Conservation (phyloP, 2,329 filamentous ascomycete species). For the Pseudogymnoascus sp. region DNA sequence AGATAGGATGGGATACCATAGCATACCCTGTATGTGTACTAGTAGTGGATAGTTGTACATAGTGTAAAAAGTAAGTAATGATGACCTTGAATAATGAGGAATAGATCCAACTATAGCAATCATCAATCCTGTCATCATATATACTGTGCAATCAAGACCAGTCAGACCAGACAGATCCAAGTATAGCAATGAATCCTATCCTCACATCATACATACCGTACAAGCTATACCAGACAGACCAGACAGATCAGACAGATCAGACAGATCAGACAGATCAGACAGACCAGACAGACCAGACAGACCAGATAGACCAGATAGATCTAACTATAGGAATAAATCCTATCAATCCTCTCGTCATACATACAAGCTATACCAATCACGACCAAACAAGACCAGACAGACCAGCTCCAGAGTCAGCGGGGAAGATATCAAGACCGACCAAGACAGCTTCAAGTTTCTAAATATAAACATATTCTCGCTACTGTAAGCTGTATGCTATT, state of each 20-base stretch:
- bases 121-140: no score
- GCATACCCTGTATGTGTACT: neutral
- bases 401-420: neutral
- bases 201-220: no score
- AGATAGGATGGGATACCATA: no score
- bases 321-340: no score
- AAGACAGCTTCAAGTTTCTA: neutral
- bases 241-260: no score
- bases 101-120: neutral
- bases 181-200: no score
- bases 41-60: neutral
- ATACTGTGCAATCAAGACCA: neutral
- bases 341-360: no score
- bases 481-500: neutral
- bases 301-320: no score
- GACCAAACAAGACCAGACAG: neutral
- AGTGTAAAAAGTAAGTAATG: conserved; percentile 6
- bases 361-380: no score
- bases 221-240: no score
- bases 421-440: neutral
- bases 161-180: neutral
- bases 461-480: neutral
- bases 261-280: no score
- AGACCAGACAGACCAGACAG: no score
- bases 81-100: conserved; percentile 2